phyloP scores from a whole-genome alignment of 306 rosid species.

The Datisca glomerata region DNA sequence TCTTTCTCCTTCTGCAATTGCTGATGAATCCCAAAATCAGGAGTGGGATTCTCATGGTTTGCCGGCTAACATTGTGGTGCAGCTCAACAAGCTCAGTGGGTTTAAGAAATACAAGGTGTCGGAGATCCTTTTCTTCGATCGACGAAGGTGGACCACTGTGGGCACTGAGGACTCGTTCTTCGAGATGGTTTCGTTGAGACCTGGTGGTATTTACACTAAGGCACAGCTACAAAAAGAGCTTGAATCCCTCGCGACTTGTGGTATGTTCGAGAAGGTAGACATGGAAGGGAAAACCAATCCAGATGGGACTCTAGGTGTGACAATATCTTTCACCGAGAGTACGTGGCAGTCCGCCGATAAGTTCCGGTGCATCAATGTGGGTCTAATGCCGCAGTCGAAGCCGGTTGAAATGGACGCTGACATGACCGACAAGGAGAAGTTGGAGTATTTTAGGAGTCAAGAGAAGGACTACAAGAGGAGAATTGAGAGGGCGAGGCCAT shows the following conservation, averaged over 20 bases:
- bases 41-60: slow-evolving; percentile 88
- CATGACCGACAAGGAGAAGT: slow-evolving; percentile 88
- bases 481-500: slow-evolving; percentile 60
- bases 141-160: slow-evolving; percentile 29
- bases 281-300: slow-evolving; percentile 84
- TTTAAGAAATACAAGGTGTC: slow-evolving; percentile 81
- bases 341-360: slow-evolving; percentile 83
- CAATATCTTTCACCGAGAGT: slow-evolving; percentile 63
- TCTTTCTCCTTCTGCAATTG: slow-evolving; percentile 38
- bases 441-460: slow-evolving; percentile 54
- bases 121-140: slow-evolving; percentile 68
- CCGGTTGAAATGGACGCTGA: slow-evolving; percentile 79
- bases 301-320: slow-evolving; percentile 57
- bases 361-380: slow-evolving; percentile 88
- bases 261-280: slow-evolving; percentile 97
- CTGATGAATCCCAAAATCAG: slow-evolving; percentile 51
- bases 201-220: slow-evolving; percentile 70
- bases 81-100: slow-evolving; percentile 70
- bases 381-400: slow-evolving; percentile 69
- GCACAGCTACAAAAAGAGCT: slow-evolving; percentile 87
- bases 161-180: slow-evolving; percentile 79
- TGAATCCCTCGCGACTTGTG: slow-evolving; percentile 65
- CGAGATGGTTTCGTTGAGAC: slow-evolving; percentile 79
- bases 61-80: slow-evolving; percentile 75
- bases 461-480: slow-evolving; percentile 89